A percentile compares a stretch with the other conserved stretches of the same genome.
Evolutionary conservation across 2,329 filamentous ascomycete species (phyloP).

Genomic region (Neopestalotiopsis rosae): DNA sequence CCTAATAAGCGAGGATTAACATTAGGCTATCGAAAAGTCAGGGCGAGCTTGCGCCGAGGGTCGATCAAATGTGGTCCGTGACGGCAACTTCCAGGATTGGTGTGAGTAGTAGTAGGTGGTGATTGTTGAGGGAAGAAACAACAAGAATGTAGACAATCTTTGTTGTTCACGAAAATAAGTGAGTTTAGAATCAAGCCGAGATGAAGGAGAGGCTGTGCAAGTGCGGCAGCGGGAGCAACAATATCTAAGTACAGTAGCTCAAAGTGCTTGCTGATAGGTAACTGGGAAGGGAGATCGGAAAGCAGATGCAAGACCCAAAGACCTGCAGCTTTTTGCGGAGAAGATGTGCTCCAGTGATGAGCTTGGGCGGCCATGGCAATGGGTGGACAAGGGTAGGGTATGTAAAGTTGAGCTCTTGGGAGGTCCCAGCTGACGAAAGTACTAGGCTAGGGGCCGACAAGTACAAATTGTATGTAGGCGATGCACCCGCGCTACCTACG

Average conservation of each 20-base stretch:
- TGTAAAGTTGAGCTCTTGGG: neutral
- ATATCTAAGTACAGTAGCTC: neutral
- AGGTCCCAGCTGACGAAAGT: slow-evolving; percentile 7
- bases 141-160: neutral
- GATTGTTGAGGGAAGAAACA: neutral
- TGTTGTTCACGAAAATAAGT: neutral
- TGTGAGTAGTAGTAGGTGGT: neutral
- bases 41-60: neutral
- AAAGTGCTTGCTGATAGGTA: neutral
- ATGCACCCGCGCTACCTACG: neutral
- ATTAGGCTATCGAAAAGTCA: slow-evolving; percentile 2
- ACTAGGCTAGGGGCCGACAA: slow-evolving; percentile 3
- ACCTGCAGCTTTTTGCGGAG: slow-evolving; percentile 12
- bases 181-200: neutral
- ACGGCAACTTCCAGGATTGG: neutral
- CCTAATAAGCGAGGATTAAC: slow-evolving; percentile 3
- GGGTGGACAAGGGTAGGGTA: neutral
- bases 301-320: neutral
- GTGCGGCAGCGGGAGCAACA: neutral
- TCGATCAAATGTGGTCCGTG: slow-evolving; percentile 2
- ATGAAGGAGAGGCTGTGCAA: neutral
- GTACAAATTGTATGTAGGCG: neutral
- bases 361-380: slow-evolving; percentile 7
- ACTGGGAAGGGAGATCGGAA: slow-evolving; percentile 5
- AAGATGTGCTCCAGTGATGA: slow-evolving; percentile 10